Conservation (phyloP, 2,329 filamentous ascomycete species). For the Ophiostoma novo-ulmi region DNA sequence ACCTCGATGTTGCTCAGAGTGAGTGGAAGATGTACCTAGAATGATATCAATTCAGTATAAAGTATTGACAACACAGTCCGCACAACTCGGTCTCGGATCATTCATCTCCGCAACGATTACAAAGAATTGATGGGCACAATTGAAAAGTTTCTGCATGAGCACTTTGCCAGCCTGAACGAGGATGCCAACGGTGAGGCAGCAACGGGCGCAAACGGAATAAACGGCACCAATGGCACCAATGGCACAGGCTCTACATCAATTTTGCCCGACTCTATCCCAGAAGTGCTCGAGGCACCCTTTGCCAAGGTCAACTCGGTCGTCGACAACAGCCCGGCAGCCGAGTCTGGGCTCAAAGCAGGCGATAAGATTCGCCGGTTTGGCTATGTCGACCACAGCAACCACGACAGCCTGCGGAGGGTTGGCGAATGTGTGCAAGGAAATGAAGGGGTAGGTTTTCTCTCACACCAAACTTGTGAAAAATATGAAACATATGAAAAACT, state of each 20-base stretch:
- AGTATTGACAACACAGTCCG: conserved; percentile 57
- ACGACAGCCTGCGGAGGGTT: conserved; percentile 79
- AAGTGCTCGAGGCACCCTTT: conserved; percentile 54
- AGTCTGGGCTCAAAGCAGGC: conserved; percentile 72
- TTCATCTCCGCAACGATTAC: conserved; percentile 86
- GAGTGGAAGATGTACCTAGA: not conserved
- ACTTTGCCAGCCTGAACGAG: conserved; percentile 69
- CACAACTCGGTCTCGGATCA: conserved; percentile 86
- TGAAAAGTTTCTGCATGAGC: conserved; percentile 80
- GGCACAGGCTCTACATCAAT: conserved; percentile 20
- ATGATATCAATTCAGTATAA: not conserved
- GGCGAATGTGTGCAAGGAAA: conserved; percentile 86
- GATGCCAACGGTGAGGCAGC: conserved; percentile 37
- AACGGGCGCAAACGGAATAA: conserved; percentile 27
- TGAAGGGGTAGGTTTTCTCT: conserved; percentile 64
- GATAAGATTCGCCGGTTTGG: conserved; percentile 85
- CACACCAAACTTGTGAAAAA: not conserved
- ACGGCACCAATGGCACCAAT: not conserved
- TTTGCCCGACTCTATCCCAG: conserved; percentile 36
- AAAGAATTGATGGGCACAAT: conserved; percentile 79
- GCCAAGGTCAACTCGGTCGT: conserved; percentile 85
- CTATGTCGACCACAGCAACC: conserved; percentile 73
- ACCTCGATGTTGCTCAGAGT: conserved; percentile 95
- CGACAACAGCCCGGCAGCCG: conserved; percentile 70
- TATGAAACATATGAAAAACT: not conserved